Conservation (phyloP, 352 stramenopile genomes). For the Globisporangium viniferum region DNA sequence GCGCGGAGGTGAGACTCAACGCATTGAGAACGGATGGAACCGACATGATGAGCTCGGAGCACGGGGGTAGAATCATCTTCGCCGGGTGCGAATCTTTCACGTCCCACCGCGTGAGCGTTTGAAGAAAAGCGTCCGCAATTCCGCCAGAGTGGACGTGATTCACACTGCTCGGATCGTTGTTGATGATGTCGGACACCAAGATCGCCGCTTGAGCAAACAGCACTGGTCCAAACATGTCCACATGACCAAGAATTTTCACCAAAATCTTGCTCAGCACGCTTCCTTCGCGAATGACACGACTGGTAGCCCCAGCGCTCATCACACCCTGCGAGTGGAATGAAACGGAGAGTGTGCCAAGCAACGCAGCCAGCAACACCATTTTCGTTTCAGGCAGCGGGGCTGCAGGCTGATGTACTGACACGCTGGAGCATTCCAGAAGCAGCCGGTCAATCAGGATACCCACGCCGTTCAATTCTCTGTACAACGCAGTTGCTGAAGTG, state of each 20-base stretch:
- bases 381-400: constrained; percentile 44
- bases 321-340: constrained; percentile 87
- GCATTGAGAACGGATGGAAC: constrained; percentile 93
- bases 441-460: constrained; percentile 81
- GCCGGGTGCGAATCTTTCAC: constrained; percentile 50
- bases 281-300: constrained; percentile 83
- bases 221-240: constrained; percentile 91
- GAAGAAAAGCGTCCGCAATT: constrained; percentile 91
- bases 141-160: constrained; percentile 92
- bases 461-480: constrained; percentile 83
- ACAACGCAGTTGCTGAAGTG: constrained; percentile 61
- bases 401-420: constrained; percentile 13
- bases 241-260: constrained; percentile 86
- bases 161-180: constrained; percentile 94
- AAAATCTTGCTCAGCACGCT: constrained; percentile 88
- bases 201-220: constrained; percentile 90
- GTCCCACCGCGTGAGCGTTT: constrained; percentile 86
- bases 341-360: constrained; percentile 77
- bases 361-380: constrained; percentile 56
- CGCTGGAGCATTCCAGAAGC: constrained; percentile 44
- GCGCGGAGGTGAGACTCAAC: constrained; percentile 90
- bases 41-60: constrained; percentile 93
- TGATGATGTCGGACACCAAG: constrained; percentile 96
- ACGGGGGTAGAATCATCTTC: constrained; percentile 64
- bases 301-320: constrained; percentile 84